A percentile compares a stretch with the other conserved stretches of the same genome.
phyloP scores from a whole-genome alignment of 1,284 basidiomycete species.

The Coniophora puteana region DNA sequence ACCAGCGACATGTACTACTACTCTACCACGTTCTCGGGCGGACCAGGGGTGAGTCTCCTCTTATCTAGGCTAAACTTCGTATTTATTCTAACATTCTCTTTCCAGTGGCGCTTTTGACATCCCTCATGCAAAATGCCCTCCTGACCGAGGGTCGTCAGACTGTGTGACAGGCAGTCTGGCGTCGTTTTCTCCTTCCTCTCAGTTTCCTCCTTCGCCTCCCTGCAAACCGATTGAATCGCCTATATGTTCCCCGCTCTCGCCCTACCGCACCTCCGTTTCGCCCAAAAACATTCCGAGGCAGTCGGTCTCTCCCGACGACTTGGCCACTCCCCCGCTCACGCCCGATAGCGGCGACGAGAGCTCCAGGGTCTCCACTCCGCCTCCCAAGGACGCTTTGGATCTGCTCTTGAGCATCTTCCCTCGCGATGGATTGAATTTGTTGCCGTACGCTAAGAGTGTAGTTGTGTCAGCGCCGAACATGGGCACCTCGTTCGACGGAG shows the following conservation, averaged over 20 bases:
- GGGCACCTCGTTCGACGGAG: conserved; percentile 67
- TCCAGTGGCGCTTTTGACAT: conserved; percentile 88
- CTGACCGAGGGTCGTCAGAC: conserved; percentile 85
- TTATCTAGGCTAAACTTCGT: conserved; percentile 2
- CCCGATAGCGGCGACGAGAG: conserved; percentile 25
- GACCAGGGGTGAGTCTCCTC: conserved; percentile 63
- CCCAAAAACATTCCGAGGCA: conserved; percentile 45
- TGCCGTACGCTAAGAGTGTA: conserved; percentile 69
- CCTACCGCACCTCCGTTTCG: conserved; percentile 23
- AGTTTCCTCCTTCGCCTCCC: conserved; percentile 35
- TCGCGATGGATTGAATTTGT: conserved; percentile 55
- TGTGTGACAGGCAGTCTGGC: conserved; percentile 88
- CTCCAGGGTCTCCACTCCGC: conserved; percentile 32
- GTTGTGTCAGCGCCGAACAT: conserved; percentile 65
- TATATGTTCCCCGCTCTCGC: conserved; percentile 28
- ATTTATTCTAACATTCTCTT: conserved; percentile 9
- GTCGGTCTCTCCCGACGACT: conserved; percentile 24
- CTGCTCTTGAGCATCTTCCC: conserved; percentile 77
- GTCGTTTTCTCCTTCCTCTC: conserved; percentile 44
- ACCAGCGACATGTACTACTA: conserved; percentile 80
- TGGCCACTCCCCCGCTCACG: conserved; percentile 37
- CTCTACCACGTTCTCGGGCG: conserved; percentile 85
- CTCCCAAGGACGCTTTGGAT: conserved; percentile 63
- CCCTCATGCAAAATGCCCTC: conserved; percentile 86
- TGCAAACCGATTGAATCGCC: conserved; percentile 29